Evolutionary conservation across 495 filamentous ascomycete species (phyloP).

Genomic region (Hyaloscypha bicolor): DNA sequence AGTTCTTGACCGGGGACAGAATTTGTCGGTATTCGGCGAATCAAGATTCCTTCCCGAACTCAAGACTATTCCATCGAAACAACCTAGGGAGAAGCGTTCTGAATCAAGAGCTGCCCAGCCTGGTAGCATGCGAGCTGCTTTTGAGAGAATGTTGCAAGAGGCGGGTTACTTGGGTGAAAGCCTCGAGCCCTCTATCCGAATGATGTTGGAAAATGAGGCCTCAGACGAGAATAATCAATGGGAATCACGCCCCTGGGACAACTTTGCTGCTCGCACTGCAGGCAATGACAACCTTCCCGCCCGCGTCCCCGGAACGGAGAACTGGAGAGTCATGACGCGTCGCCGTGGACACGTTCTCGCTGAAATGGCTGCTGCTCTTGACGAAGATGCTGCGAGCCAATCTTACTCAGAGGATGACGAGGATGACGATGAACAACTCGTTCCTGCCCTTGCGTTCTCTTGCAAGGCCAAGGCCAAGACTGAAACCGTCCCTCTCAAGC

Average conservation of each 20-base stretch:
- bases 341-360: not conserved
- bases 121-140: not conserved
- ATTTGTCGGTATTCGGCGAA: constrained; percentile 27
- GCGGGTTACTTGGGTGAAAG: constrained; percentile 26
- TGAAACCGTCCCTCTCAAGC: constrained; percentile 35
- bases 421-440: not conserved
- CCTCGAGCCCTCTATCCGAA: constrained; percentile 25
- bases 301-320: not conserved
- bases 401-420: constrained; percentile 12
- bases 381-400: not conserved
- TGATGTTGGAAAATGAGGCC: constrained; percentile 34
- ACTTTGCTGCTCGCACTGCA: not conserved
- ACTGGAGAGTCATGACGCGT: not conserved
- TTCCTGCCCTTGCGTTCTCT: not conserved
- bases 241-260: not conserved
- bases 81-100: not conserved
- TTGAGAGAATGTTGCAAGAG: constrained; percentile 31
- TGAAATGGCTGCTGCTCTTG: not conserved
- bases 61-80: not conserved
- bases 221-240: not conserved
- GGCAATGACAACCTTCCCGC: not conserved
- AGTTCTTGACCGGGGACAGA: constrained; percentile 11
- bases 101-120: not conserved
- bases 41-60: constrained; percentile 27
- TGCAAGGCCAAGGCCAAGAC: constrained; percentile 5